Evolutionary conservation across 805 yeast species (phyloP).

Genomic region (Starmerella vaccinii): DNA sequence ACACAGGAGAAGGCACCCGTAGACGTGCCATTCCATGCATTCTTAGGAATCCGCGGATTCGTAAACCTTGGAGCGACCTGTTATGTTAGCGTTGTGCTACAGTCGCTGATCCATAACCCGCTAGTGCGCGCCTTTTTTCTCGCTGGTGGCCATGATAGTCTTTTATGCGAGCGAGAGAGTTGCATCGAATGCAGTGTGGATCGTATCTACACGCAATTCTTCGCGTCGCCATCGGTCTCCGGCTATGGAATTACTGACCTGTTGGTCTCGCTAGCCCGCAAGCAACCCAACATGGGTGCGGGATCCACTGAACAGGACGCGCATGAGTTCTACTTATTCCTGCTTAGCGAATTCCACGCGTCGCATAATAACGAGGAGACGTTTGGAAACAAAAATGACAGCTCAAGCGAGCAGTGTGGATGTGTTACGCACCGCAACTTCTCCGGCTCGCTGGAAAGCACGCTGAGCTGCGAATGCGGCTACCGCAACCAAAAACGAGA

Average conservation of each 20-base stretch:
- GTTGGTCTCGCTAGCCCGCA: constrained; percentile 75
- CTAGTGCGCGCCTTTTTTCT: constrained; percentile 67
- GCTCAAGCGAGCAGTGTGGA: constrained; percentile 38
- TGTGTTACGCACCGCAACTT: constrained; percentile 80
- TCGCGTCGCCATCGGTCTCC: constrained; percentile 47
- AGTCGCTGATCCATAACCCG: constrained; percentile 84
- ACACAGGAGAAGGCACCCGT: too few relatives aligned
- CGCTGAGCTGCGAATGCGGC: constrained; percentile 56
- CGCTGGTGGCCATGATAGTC: constrained; percentile 61
- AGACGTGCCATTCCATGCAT: constrained; percentile 43
- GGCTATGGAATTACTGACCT: constrained; percentile 77
- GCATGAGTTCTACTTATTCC: constrained; percentile 92
- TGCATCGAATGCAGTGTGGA: constrained; percentile 85
- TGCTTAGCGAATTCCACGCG: constrained; percentile 70
- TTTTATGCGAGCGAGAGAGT: constrained; percentile 29
- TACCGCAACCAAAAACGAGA: constrained; percentile 62
- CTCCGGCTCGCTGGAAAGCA: constrained; percentile 71
- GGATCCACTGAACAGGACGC: constrained; percentile 98
- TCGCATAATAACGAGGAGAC: constrained; percentile 13
- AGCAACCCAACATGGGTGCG: constrained; percentile 52
- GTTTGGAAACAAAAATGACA: constrained; percentile 7
- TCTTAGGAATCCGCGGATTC: constrained; percentile 77
- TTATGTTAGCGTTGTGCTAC: constrained; percentile 88
- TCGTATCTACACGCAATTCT: constrained; percentile 64
- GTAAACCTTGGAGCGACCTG: constrained; percentile 96